phyloP scores from a whole-genome alignment of 768 basidiomycete genomes.

The Hortiboletus campestris region DNA sequence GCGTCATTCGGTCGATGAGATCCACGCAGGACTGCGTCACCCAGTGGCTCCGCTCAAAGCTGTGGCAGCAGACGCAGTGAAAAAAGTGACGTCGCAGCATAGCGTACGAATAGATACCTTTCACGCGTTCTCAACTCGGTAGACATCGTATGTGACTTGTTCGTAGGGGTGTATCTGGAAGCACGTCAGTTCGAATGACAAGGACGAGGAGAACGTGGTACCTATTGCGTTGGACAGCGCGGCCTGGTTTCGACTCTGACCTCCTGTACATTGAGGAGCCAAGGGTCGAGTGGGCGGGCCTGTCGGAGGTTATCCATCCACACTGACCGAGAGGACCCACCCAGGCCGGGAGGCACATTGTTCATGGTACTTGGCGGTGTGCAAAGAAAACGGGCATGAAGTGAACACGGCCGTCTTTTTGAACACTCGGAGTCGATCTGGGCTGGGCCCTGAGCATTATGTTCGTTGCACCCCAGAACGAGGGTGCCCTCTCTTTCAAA shows the following conservation, averaged over 20 bases:
- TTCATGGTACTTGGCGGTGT: constrained; percentile 33
- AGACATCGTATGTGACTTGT: constrained; percentile 57
- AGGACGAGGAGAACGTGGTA: constrained; percentile 23
- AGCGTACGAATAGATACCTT: not conserved
- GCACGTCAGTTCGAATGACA: not conserved
- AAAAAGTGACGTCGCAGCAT: constrained; percentile 7
- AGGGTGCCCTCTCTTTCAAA: constrained; percentile 15
- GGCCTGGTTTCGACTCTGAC: too few relatives aligned
- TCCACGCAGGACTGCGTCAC: constrained; percentile 18
- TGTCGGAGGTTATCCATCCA: too few relatives aligned
- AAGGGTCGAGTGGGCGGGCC: not conserved
- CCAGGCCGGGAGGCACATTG: constrained; percentile 59
- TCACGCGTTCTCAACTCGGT: constrained; percentile 44
- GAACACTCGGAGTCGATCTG: too few relatives aligned
- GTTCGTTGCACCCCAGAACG: constrained; percentile 17
- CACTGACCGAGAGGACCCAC: constrained; percentile 30
- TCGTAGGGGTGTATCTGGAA: constrained; percentile 54
- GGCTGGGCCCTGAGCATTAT: not conserved
- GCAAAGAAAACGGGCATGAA: too few relatives aligned
- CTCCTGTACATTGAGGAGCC: too few relatives aligned
- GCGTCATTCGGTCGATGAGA: constrained; percentile 25
- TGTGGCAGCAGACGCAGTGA: not conserved
- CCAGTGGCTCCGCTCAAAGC: not conserved
- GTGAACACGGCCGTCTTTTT: too few relatives aligned
- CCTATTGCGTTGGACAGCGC: constrained; percentile 27